A percentile compares a stretch with the other conserved stretches of the same genome.
Evolutionary conservation across 2,329 filamentous ascomycete species (phyloP).

Genomic region (Cladosporium sp.): DNA sequence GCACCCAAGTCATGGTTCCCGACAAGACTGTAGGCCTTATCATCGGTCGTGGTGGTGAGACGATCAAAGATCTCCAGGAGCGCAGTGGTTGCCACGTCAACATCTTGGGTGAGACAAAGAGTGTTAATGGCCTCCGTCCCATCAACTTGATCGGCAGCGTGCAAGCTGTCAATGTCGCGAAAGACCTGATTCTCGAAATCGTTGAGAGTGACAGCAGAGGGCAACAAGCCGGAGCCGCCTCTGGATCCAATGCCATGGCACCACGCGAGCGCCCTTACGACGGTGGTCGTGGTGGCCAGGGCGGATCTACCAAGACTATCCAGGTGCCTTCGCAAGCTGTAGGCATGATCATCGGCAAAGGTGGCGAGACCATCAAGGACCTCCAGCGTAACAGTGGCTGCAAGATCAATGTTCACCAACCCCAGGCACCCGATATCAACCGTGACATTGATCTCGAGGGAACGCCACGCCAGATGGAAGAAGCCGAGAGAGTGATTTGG

Average conservation of each 20-base stretch:
- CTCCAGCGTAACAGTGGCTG: constrained; percentile 87
- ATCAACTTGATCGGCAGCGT: constrained; percentile 85
- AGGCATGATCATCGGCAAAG: constrained; percentile 94
- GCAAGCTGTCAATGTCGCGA: constrained; percentile 72
- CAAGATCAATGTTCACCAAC: constrained; percentile 91
- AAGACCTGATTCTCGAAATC: constrained; percentile 88
- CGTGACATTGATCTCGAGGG: constrained; percentile 86
- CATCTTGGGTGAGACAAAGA: constrained; percentile 91
- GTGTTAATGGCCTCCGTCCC: constrained; percentile 82
- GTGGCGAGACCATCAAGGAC: constrained; percentile 89
- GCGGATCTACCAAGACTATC: constrained; percentile 67
- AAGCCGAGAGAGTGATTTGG: constrained; percentile 81
- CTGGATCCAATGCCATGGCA: constrained; percentile 30
- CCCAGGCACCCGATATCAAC: constrained; percentile 75
- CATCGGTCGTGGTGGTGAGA: constrained; percentile 90
- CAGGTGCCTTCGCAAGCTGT: constrained; percentile 87
- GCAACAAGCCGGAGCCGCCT: constrained; percentile 45
- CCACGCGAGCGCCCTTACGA: constrained; percentile 35
- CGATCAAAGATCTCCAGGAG: constrained; percentile 88
- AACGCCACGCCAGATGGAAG: constrained; percentile 71
- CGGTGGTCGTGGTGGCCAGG: constrained; percentile 54
- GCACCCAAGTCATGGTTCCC: constrained; percentile 90
- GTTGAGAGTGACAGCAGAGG: constrained; percentile 77
- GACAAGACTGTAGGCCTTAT: constrained; percentile 91
- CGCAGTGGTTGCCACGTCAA: constrained; percentile 93